Percentiles rank a stretch among this genome's conserved stretches.
phyloP scores from a whole-genome alignment of 192 early-diverging fungal species.

The Chytriomyces hyalinus region DNA sequence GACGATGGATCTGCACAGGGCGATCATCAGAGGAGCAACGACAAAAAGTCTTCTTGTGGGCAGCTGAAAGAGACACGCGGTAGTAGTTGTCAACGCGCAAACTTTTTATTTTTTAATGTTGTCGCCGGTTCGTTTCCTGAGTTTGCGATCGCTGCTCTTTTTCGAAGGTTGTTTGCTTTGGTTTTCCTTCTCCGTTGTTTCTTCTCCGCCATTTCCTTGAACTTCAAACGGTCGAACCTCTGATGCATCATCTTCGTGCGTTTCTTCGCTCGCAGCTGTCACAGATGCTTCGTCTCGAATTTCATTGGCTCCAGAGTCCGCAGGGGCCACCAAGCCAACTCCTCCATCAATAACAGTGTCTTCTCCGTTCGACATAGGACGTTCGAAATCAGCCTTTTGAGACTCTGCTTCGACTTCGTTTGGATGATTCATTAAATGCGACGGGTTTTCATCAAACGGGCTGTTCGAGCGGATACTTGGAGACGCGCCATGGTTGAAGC shows the following conservation, averaged over 20 bases:
- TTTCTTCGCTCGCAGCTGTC: background rate
- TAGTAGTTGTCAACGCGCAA: too few species aligned
- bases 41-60: too few species aligned
- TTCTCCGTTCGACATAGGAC: background rate
- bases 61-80: too few species aligned
- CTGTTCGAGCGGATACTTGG: background rate
- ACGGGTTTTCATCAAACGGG: background rate
- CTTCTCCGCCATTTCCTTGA: conserved; percentile 1
- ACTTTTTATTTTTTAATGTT: too few species aligned
- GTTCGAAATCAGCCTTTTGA: background rate
- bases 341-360: background rate
- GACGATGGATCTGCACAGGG: too few species aligned
- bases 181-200: background rate
- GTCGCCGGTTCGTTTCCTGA: too few species aligned
- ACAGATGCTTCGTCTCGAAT: background rate
- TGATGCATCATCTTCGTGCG: background rate
- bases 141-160: too few species aligned
- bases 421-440: background rate
- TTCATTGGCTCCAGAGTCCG: background rate
- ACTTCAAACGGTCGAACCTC: background rate
- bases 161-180: too few species aligned
- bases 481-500: background rate
- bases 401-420: background rate
- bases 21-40: too few species aligned
- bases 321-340: background rate